Base-by-base conservation (phyloP, 192 early-diverging fungal genomes). In the Podila epicladia region DNA sequence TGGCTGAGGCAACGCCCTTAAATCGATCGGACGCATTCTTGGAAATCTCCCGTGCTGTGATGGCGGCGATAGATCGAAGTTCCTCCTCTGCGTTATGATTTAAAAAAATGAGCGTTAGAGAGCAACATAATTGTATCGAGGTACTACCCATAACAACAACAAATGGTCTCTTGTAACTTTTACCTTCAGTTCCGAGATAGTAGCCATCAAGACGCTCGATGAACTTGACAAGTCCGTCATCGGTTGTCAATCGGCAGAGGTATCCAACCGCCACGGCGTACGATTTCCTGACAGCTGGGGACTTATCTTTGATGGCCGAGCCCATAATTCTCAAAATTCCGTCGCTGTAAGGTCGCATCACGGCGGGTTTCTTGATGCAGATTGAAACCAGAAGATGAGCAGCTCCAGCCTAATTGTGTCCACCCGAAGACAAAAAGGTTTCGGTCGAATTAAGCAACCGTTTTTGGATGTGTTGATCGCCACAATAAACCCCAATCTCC, bases 201-300 rank as follows among this genome's bases (percentile, higher is more conserved):
- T 91, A 78, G 35, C 89, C 90, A 19, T 87, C 86, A n/a, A 97
- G 73, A 67, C 95, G 90, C 22, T 87, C 87, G 8, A 95, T 84
- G 57, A 97, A 86, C 37, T 87, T 89, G 4, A 82, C 76, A 3
- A 95, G 65, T 37, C 89, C 89, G 22, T 72, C 84, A 32, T 90
- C 85, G 2, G 90, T 85, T 0, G 87, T 77, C 45, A 95, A 75
- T 49, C 87, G 80, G 5, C 89, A 86, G 24, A 97, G 87, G 69
- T 97, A 94, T 7, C 96, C 97, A 41, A 91, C 91, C 0, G 95
- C 93, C 15, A 92, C 91, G 0, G 96, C 93, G 83, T 91, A 97
- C 4, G 95, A 90, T 74, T 97, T 96, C 12, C 95, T 83, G 51
- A 97, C 90, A 1, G 93, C 89, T 1, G 92, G 87, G n/a, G 93